phyloP scores from a whole-genome alignment of 1,139 yeast species.

The Suhomyces panamericanus region DNA sequence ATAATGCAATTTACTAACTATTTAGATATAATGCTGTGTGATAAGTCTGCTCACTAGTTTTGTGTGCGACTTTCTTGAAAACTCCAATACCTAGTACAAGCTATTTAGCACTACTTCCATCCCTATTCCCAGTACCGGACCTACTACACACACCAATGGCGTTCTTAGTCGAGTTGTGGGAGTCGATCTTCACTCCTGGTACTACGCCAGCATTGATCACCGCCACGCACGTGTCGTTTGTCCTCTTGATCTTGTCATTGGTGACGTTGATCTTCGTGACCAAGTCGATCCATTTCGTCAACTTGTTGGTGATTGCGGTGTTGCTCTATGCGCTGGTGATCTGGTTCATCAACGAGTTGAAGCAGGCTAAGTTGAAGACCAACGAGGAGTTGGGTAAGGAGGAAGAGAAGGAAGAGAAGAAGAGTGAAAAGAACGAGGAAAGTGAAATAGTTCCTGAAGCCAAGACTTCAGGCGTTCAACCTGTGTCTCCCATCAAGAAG shows the following conservation, averaged over 20 bases:
- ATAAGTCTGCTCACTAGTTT: no score
- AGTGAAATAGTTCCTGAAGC: neutral
- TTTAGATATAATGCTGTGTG: no score
- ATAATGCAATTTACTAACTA: no score
- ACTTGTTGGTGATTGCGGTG: slow-evolving; percentile 66
- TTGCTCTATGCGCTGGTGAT: slow-evolving; percentile 76
- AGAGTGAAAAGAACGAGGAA: slow-evolving; percentile 1
- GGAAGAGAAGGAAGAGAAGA: slow-evolving; percentile 4
- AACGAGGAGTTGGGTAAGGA: slow-evolving; percentile 33
- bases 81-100: no score
- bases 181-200: slow-evolving; percentile 92
- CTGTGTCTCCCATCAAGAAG: slow-evolving; percentile 13
- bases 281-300: slow-evolving; percentile 72
- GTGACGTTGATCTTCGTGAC: slow-evolving; percentile 60
- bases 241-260: slow-evolving; percentile 53
- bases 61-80: no score
- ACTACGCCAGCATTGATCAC: slow-evolving; percentile 80
- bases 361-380: slow-evolving; percentile 48
- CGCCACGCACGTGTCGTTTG: slow-evolving; percentile 77
- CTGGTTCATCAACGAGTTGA: slow-evolving; percentile 83
- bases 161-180: slow-evolving; percentile 77
- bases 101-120: no score
- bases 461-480: slow-evolving; percentile 8
- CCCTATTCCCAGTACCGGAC: no score
- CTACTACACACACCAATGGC: slow-evolving; percentile 18